These are phyloP conservation scores for Puccinellia tenuiflora DNA, from an alignment of 176 grass and related monocot species.

Conservation along the genomic window DNA sequence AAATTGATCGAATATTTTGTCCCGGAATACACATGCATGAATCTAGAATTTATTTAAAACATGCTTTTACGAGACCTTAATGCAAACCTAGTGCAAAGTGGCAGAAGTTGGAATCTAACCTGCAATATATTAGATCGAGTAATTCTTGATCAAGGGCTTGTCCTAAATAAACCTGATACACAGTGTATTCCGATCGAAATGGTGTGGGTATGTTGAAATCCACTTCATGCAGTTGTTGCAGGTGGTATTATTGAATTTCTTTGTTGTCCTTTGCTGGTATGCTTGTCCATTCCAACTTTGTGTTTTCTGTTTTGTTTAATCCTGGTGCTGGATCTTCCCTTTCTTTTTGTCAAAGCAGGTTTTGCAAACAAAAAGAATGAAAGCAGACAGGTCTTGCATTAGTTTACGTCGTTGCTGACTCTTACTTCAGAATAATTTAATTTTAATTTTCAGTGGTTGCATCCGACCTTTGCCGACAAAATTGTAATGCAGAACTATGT, in stretches of 20 bases:
- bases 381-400: neutral
- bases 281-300: neutral
- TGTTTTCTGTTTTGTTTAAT: neutral
- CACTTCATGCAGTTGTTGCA: neutral
- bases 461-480: neutral
- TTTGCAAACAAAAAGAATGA: neutral
- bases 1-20: too few species aligned
- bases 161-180: neutral
- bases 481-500: neutral
- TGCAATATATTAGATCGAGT: neutral
- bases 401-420: neutral
- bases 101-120: neutral
- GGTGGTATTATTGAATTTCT: neutral
- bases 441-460: neutral
- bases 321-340: neutral
- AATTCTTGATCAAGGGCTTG: neutral
- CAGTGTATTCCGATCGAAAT: neutral
- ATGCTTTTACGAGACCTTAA: too few species aligned
- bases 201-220: neutral
- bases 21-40: too few species aligned
- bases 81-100: neutral
- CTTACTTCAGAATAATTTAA: neutral
- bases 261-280: slow-evolving; percentile 4
- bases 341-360: slow-evolving; percentile 11
- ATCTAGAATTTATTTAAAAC: too few species aligned